A percentile compares a stretch with the other conserved stretches of the same genome.
These are phyloP conservation scores for Cymbopogon citratus DNA, from an alignment of 176 grass and related monocot genomes.

Conservation along the genomic window DNA sequence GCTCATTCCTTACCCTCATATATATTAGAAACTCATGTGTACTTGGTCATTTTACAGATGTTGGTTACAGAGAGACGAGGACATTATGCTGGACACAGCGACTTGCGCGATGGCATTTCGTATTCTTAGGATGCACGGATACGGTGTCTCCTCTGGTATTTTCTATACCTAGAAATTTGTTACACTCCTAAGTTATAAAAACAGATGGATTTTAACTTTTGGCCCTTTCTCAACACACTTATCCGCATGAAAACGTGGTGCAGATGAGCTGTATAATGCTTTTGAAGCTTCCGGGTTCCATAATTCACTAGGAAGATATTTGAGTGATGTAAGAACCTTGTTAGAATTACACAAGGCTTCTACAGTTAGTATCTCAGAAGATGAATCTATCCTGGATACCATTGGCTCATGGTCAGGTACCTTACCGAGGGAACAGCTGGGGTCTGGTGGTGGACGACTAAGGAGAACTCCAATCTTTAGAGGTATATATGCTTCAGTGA, in stretches of 20 bases:
- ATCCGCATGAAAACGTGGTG: neutral
- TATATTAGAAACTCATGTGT: neutral
- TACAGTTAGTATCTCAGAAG: slow-evolving; percentile 37
- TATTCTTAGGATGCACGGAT: slow-evolving; percentile 59
- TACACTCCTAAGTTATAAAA: no score
- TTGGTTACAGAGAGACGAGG: slow-evolving; percentile 46
- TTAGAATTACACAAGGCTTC: slow-evolving; percentile 65
- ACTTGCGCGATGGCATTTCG: slow-evolving; percentile 67
- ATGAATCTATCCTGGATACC: slow-evolving; percentile 43
- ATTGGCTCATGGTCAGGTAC: slow-evolving; percentile 48
- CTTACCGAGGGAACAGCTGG: slow-evolving; percentile 44
- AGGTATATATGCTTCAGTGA: slow-evolving; percentile 34
- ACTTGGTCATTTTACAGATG: slow-evolving; percentile 9
- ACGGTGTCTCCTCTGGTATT: slow-evolving; percentile 60
- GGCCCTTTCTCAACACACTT: neutral
- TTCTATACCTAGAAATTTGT: neutral
- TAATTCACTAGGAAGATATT: slow-evolving; percentile 38
- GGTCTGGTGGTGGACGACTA: neutral
- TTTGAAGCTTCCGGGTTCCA: slow-evolving; percentile 25
- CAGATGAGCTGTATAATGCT: slow-evolving; percentile 40
- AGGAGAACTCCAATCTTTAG: neutral
- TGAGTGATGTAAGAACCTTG: slow-evolving; percentile 48
- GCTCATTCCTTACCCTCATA: neutral
- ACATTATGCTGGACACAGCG: slow-evolving; percentile 24
- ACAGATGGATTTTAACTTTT: no score